Percentiles rank a stretch among this genome's conserved stretches.
These are phyloP conservation scores for Aspergillus persii DNA, from an alignment of 2,329 filamentous ascomycete genomes.

Conservation along the genomic window DNA sequence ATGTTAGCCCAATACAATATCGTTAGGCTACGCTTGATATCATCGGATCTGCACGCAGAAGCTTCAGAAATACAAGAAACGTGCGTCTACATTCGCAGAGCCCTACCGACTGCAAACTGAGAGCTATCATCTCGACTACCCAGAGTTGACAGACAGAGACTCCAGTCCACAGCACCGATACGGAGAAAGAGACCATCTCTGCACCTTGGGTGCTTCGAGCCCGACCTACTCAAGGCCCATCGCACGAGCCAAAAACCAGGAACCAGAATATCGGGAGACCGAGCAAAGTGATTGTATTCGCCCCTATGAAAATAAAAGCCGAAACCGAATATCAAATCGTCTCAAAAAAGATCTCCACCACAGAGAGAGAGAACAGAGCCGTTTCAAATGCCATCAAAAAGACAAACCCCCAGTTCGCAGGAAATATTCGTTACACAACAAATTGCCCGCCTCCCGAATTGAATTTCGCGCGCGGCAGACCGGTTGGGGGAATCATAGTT, in stretches of 20 bases:
- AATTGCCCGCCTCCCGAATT: constrained; percentile 2
- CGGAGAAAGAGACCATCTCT: not conserved
- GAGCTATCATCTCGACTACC: not conserved
- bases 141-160: not conserved
- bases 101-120: not conserved
- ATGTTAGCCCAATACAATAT: not conserved
- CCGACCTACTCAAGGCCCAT: not conserved
- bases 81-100: not conserved
- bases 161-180: not conserved
- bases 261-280: not conserved
- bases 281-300: constrained; percentile 9
- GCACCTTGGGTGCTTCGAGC: not conserved
- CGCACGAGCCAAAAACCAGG: not conserved
- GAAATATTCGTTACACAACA: constrained; percentile 4
- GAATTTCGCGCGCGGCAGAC: not conserved
- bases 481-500: not conserved
- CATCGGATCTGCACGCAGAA: not conserved
- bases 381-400: constrained; percentile 1
- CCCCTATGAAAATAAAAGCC: constrained; percentile 6
- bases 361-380: constrained; percentile 2
- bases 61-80: not conserved
- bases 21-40: not conserved
- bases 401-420: constrained; percentile 2
- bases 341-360: constrained; percentile 2
- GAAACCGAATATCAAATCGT: constrained; percentile 7